Evolutionary conservation across 2,329 filamentous ascomycete species (phyloP).

Genomic region (Pseudohalonectria lignicola): DNA sequence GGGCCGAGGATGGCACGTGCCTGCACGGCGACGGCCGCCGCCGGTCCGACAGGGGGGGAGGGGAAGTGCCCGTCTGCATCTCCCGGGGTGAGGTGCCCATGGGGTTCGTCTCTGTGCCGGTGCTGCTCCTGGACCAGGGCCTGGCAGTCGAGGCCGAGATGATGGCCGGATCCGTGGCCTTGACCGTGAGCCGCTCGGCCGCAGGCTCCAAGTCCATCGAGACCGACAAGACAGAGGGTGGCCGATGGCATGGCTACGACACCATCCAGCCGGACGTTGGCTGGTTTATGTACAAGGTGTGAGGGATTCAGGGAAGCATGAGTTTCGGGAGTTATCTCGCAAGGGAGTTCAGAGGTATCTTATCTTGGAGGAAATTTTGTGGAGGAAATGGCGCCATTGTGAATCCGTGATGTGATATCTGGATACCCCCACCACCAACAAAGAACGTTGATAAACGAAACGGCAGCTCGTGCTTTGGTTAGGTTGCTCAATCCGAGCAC

Average conservation of each 20-base stretch:
- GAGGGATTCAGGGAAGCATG: not conserved
- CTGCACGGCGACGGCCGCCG: too few relatives aligned
- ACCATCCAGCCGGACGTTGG: constrained; percentile 17
- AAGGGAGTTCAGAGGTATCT: not conserved
- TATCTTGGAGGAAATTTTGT: too few relatives aligned
- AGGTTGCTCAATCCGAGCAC: too few relatives aligned
- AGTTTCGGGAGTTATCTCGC: not conserved
- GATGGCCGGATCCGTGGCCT: constrained; percentile 17
- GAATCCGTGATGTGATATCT: too few relatives aligned
- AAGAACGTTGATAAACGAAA: too few relatives aligned
- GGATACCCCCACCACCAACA: too few relatives aligned
- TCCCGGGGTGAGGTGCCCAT: constrained; percentile 15
- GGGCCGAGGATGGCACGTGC: constrained; percentile 13
- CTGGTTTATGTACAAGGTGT: constrained; percentile 18
- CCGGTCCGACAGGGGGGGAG: too few relatives aligned
- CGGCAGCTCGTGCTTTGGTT: too few relatives aligned
- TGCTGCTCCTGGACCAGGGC: constrained; percentile 14
- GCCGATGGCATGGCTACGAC: constrained; percentile 9
- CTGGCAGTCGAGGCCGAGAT: constrained; percentile 15
- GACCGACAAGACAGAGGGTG: constrained; percentile 3
- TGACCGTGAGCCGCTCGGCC: constrained; percentile 9
- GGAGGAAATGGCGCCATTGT: too few relatives aligned
- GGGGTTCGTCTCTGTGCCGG: constrained; percentile 17
- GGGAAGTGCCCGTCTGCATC: too few relatives aligned
- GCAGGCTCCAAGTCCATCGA: constrained; percentile 2